These are phyloP conservation scores for Firmiana major DNA, from an alignment of 345 rosid species.

Conservation along the genomic window DNA sequence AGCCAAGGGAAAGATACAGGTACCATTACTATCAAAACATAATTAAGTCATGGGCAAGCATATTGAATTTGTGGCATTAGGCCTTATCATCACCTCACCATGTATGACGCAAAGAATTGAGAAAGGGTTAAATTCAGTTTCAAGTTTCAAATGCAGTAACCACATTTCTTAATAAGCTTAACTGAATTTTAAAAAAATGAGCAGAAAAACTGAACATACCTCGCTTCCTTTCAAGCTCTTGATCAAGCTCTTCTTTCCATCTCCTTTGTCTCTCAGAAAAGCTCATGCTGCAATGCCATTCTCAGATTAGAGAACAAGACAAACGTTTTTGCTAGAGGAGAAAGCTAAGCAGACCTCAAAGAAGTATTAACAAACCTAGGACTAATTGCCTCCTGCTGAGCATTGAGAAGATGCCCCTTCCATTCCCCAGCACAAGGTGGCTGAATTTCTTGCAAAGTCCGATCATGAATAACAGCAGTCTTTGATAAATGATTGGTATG, in stretches of 20 bases:
- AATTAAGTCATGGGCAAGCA: neutral
- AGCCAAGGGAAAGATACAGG: neutral
- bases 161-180: neutral
- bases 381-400: conserved; percentile 36
- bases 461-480: conserved; percentile 28
- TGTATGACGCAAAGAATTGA: neutral
- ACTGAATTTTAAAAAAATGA: neutral
- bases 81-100: neutral
- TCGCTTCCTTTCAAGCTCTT: conserved; percentile 73
- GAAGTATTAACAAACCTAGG: conserved; percentile 44
- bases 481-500: conserved; percentile 32
- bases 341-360: conserved; percentile 12
- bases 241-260: conserved; percentile 88
- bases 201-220: conserved; percentile 32
- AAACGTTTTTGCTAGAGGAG: neutral
- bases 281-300: conserved; percentile 36
- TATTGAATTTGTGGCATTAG: neutral
- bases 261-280: conserved; percentile 61
- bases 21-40: neutral
- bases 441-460: conserved; percentile 55
- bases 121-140: neutral
- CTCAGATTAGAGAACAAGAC: conserved; percentile 1
- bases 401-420: conserved; percentile 29
- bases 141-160: neutral
- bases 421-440: conserved; percentile 42